Base-by-base conservation (phyloP, 1,139 yeast species). In the Debaryomyces nepalensis region DNA sequence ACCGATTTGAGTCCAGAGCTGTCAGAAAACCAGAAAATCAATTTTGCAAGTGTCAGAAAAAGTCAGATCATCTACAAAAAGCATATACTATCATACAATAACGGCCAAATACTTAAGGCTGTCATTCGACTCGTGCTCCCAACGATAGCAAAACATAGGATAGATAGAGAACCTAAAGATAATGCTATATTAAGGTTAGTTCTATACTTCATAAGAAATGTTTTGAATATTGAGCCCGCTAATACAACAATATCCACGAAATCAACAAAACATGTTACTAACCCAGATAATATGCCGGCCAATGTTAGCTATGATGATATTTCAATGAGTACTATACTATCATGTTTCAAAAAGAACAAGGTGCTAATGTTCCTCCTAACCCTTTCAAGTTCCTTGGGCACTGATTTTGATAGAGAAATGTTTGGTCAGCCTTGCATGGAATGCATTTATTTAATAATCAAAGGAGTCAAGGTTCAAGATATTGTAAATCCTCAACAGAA, bases 11-110 rank as follows among this genome's bases (percentile, higher is more conserved):
- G 54, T 15, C 55, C 59, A 2, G 82, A 81, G 26, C 65, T 84
- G 40, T 70, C 79, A 16, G 77, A 75, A 26, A 77, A 77, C 42
- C 90, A 87, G 55, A 72, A 77, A 38, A 65, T 74, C 22, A 72
- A 80, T 38, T 83, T 75, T 51, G 72, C 82, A n/a, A 78, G 79
- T 41, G 64, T 91, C 39, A 77, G 79, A 50, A 79, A 79, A 50
- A 79, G 84, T 18, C 96, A 90, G 49, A 56, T 85, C 19, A 58
- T 65, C 4, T 93, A 93, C 64, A 95, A 93, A 59, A 81, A 82
- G 47, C 78, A 79, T 4, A 70, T 91, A 3, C 58, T 93, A 27
- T 64, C 75, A 30, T 80, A 75, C 48, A 74, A 79, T 16, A 69
- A 73, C 29, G 93, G 95, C 3, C 73, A 73, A 37, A 79, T 85